Base-by-base conservation (phyloP, 2,329 filamentous ascomycete genomes). In the Tolypocladium cylindrosporum region DNA sequence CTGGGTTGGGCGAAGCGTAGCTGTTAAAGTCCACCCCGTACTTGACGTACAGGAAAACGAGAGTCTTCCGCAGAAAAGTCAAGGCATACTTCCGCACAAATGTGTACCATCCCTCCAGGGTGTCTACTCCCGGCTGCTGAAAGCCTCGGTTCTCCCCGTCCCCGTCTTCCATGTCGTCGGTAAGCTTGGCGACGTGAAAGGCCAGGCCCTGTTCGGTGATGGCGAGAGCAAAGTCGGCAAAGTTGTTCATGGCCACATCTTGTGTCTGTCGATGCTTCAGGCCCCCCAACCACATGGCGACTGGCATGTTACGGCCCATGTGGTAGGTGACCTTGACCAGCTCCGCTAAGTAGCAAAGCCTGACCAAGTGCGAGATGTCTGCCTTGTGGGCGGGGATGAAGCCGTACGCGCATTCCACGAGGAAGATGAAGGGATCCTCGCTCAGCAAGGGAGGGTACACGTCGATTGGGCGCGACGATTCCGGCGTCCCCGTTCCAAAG, bases 311-410 rank as follows among this genome's bases (percentile, higher is more conserved):
- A 54, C 77, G 78, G 31, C 78, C 77, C 69, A 85, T 77, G 65
- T 83, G 77, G 61, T 79, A 79, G 19, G 91, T 80, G 7, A 91
- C 86, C 73, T 96, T 95, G 60, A 95, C 85, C 58, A 99, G 85
- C 72, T 99, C 94, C 3, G 90, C 90, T 57, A 96, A 80, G 68
- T 96, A 97, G 74, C 91, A 97, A 52, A 97, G 77, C 42, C 88
- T 86, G 55, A 97, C 74, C 55, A 97, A 72, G 70, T 96, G 89
- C 45, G 87, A 82, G 48, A 95, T 84, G 57, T 95, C 89, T 43
- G 90, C 80, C 45, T 82, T 77, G 36, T 91, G 81, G 2, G 86
- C 80, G 10, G 87, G 81, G 8, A 83, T 80, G 21, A 95, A 71
- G 57, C 85, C 88, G 55, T 91, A 82, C 1, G 89, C 85, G 65